phyloP scores from a whole-genome alignment of 169 alveolate genomes.

The Perkinsus marinus region DNA sequence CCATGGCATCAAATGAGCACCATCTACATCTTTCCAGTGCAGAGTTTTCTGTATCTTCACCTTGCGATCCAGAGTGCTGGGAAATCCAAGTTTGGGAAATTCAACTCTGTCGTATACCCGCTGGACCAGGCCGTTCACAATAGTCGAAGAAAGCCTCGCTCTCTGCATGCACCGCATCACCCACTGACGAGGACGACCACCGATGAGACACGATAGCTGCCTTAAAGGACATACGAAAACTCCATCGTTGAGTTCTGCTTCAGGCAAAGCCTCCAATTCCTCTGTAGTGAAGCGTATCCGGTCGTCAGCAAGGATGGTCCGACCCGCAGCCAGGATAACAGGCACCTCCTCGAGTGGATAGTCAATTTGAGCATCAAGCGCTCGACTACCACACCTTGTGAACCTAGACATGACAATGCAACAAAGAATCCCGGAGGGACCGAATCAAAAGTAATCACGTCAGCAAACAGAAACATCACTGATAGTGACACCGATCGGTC shows the following conservation, averaged over 20 bases:
- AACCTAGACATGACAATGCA: background rate
- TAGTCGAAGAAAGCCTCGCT: background rate
- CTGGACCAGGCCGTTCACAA: background rate
- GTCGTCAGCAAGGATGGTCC: background rate
- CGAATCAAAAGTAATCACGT: too few relatives aligned
- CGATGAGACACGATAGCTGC: too few relatives aligned
- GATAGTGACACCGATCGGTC: too few relatives aligned
- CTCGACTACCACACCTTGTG: background rate
- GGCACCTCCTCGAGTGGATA: background rate
- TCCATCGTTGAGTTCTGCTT: background rate
- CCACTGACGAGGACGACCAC: background rate
- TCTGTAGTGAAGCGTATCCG: background rate
- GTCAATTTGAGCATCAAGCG: background rate
- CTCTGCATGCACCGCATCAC: background rate
- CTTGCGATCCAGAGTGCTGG: background rate
- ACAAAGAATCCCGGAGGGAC: background rate
- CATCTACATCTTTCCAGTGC: background rate
- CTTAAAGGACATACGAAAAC: background rate
- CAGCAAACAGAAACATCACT: too few relatives aligned
- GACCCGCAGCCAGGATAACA: background rate
- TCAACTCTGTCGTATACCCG: background rate
- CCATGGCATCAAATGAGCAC: background rate
- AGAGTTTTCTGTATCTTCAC: background rate
- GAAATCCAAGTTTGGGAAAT: background rate
- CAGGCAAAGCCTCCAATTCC: background rate